Percentiles rank a stretch among this genome's conserved stretches.
Conservation (phyloP, 768 basidiomycete species). For the Mycena latifolia region DNA sequence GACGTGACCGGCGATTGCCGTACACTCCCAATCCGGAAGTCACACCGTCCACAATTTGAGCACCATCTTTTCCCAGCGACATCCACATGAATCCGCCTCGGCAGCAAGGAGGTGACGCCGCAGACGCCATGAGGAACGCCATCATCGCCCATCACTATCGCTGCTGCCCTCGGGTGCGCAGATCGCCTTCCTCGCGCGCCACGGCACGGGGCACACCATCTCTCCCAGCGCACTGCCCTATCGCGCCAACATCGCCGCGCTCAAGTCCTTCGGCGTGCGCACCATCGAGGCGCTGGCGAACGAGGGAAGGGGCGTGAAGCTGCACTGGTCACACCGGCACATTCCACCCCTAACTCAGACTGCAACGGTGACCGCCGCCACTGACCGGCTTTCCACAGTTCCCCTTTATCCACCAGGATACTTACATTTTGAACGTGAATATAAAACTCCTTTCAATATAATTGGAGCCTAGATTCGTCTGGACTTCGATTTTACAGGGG, state of each 20-base stretch:
- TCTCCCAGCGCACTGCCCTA: constrained; percentile 84
- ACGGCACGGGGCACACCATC: constrained; percentile 84
- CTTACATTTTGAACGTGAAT: too few relatives aligned
- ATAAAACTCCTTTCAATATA: too few relatives aligned
- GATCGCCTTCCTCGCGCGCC: constrained; percentile 93
- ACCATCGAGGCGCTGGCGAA: constrained; percentile 78
- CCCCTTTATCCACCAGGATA: too few relatives aligned
- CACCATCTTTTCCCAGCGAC: neutral
- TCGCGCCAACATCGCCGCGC: constrained; percentile 95
- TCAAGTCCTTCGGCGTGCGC: constrained; percentile 92
- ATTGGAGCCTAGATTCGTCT: too few relatives aligned
- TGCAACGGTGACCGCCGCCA: too few relatives aligned
- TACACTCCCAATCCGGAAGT: too few relatives aligned
- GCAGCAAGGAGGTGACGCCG: constrained; percentile 80
- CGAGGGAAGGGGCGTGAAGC: constrained; percentile 69
- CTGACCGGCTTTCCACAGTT: too few relatives aligned
- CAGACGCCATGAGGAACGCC: constrained; percentile 97
- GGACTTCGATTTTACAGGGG: too few relatives aligned
- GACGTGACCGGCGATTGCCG: too few relatives aligned
- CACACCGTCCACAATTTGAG: too few relatives aligned
- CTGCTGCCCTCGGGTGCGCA: constrained; percentile 82
- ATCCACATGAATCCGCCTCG: neutral
- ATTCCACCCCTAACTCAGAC: too few relatives aligned
- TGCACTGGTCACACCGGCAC: too few relatives aligned
- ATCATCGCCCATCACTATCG: constrained; percentile 93